Conservation (phyloP, 2,329 filamentous ascomycete species). For the Exophiala sp. region DNA sequence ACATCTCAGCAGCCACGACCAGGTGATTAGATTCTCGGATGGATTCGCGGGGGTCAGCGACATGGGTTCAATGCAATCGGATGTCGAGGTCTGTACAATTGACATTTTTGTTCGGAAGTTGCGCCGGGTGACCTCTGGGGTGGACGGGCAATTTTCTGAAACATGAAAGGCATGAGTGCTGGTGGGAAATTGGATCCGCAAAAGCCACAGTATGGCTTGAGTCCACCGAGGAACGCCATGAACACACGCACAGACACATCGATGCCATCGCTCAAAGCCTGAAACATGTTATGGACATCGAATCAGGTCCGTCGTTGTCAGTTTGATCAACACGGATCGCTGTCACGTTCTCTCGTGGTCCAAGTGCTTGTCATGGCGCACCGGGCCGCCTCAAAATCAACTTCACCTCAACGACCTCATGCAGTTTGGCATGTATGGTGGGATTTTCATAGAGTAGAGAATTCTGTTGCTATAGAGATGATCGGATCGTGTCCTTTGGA, state of each 20-base stretch:
- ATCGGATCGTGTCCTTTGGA: too few species aligned
- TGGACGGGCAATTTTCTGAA: constrained; percentile 10
- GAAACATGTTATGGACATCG: not conserved
- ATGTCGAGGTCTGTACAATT: constrained; percentile 3
- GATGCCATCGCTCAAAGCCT: not conserved
- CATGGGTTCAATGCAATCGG: not conserved
- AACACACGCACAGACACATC: not conserved
- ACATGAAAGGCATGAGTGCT: constrained; percentile 4
- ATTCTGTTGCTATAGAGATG: too few species aligned
- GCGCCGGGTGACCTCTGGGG: constrained; percentile 4
- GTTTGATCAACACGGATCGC: constrained; percentile 1
- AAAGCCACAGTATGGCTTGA: not conserved
- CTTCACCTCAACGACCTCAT: too few species aligned
- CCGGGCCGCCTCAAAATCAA: not conserved
- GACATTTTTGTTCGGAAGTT: constrained; percentile 17
- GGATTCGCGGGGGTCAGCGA: constrained; percentile 16
- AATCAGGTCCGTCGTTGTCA: not conserved
- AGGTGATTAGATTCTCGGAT: not conserved
- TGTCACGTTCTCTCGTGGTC: not conserved
- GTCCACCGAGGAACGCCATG: not conserved
- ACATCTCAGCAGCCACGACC: too few species aligned
- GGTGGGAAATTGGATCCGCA: constrained; percentile 14
- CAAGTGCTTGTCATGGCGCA: not conserved
- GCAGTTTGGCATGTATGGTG: too few species aligned
- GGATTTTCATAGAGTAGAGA: too few species aligned